Conservation (phyloP, 1,284 basidiomycete genomes). For the Somion occarium region DNA sequence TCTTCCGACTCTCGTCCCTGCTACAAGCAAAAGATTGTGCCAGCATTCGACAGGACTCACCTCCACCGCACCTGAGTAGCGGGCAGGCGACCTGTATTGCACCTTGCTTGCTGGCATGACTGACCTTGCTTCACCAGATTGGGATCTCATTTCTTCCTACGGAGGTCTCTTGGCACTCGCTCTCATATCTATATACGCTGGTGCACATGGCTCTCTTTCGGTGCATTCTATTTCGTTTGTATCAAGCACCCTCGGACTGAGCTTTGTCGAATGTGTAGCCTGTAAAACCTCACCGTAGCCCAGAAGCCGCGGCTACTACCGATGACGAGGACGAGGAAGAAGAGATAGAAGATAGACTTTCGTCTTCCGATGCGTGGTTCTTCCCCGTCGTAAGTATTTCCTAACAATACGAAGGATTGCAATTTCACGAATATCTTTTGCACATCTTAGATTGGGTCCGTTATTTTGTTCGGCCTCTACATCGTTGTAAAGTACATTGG, state of each 20-base stretch:
- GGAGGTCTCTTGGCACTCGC: conserved; percentile 62
- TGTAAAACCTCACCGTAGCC: conserved; percentile 14
- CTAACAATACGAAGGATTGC: too few relatives aligned
- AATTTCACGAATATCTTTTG: neutral
- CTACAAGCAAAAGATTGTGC: too few relatives aligned
- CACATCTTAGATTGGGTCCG: conserved; percentile 54
- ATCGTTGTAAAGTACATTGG: conserved; percentile 73
- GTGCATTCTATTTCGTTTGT: too few relatives aligned
- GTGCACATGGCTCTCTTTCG: conserved; percentile 63
- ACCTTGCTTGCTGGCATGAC: conserved; percentile 14
- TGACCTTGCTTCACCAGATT: conserved; percentile 29
- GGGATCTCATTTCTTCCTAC: conserved; percentile 61
- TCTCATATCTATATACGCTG: conserved; percentile 57
- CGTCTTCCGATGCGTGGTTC: conserved; percentile 66
- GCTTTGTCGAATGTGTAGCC: too few relatives aligned
- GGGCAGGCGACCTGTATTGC: too few relatives aligned
- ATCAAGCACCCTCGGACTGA: too few relatives aligned
- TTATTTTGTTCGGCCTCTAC: conserved; percentile 64
- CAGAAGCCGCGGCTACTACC: conserved; percentile 26
- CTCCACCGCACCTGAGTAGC: too few relatives aligned
- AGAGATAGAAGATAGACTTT: conserved; percentile 51
- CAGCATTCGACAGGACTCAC: too few relatives aligned
- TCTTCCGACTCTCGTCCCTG: too few relatives aligned
- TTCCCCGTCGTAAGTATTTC: conserved; percentile 62
- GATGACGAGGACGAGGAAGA: conserved; percentile 44